A percentile compares a stretch with the other conserved stretches of the same genome.
These are phyloP conservation scores for Verticillium nonalfalfae DNA, from an alignment of 2,329 filamentous ascomycete genomes.

Conservation along the genomic window DNA sequence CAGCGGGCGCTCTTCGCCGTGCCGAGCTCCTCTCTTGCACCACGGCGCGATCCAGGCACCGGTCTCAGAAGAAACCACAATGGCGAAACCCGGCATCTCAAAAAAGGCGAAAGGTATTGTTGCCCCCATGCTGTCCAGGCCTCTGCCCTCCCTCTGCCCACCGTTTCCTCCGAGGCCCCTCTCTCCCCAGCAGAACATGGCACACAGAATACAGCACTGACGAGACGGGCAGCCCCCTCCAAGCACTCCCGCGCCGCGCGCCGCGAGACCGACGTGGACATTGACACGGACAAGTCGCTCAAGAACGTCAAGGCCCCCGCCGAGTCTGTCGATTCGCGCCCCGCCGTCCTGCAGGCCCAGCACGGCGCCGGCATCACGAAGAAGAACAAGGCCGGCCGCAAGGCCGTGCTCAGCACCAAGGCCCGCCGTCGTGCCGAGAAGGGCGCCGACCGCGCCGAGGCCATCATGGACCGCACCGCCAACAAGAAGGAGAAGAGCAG, in stretches of 20 bases:
- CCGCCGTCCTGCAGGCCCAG: constrained; percentile 64
- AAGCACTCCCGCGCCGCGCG: constrained; percentile 69
- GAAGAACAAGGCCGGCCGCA: constrained; percentile 53
- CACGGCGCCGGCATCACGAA: constrained; percentile 62
- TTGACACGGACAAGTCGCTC: constrained; percentile 66
- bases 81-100: constrained; percentile 12
- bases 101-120: constrained; percentile 23
- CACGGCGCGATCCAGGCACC: too few species aligned
- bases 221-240: constrained; percentile 43
- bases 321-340: constrained; percentile 42
- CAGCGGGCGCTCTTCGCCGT: not conserved
- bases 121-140: not conserved
- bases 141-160: too few species aligned
- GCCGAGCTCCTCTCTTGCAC: not conserved
- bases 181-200: too few species aligned
- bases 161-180: accelerated
- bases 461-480: constrained; percentile 51
- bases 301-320: constrained; percentile 50
- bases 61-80: constrained; percentile 4
- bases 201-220: constrained; percentile 12
- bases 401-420: constrained; percentile 46
- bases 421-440: constrained; percentile 51
- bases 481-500: constrained; percentile 51
- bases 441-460: constrained; percentile 52
- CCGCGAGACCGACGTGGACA: constrained; percentile 63